Percentiles rank a stretch among this genome's conserved stretches.
Evolutionary conservation across 805 yeast genomes (phyloP).

Genomic region (Suhomyces vadensis): DNA sequence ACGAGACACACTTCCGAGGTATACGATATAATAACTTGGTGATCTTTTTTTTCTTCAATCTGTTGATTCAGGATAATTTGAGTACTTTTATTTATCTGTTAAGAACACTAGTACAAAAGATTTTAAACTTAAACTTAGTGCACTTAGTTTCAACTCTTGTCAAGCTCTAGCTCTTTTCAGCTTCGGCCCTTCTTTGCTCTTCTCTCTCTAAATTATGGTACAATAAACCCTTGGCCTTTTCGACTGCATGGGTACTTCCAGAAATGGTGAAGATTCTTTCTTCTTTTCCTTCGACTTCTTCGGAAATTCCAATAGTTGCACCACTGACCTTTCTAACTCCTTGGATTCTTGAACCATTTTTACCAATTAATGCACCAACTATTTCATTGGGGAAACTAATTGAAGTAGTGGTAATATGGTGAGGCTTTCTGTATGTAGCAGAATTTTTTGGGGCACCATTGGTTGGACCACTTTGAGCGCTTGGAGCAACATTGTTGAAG

Average conservation of each 20-base stretch:
- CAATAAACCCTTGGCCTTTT: constrained; percentile 58
- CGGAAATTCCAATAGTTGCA: constrained; percentile 74
- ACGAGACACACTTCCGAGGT: too few relatives aligned
- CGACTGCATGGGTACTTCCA: constrained; percentile 58
- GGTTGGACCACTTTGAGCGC: not conserved
- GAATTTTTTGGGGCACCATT: constrained; percentile 1
- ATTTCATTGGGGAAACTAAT: constrained; percentile 71
- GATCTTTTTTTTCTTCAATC: not conserved
- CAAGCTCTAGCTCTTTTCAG: constrained; percentile 8
- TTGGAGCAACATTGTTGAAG: constrained; percentile 3
- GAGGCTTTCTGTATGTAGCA: constrained; percentile 19
- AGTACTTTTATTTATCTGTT: not conserved
- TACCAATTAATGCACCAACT: constrained; percentile 90
- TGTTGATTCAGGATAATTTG: not conserved
- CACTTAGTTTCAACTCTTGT: not conserved
- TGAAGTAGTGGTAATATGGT: constrained; percentile 35
- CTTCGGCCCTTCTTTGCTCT: constrained; percentile 43
- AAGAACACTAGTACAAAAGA: not conserved
- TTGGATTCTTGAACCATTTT: constrained; percentile 81
- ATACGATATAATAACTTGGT: not conserved
- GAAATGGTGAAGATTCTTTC: constrained; percentile 71
- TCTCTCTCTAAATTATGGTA: constrained; percentile 61
- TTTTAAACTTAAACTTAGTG: not conserved
- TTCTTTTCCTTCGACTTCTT: constrained; percentile 61
- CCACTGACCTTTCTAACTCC: constrained; percentile 79